Conservation (phyloP, 768 basidiomycete species). For the Termitomyces sp. region DNA sequence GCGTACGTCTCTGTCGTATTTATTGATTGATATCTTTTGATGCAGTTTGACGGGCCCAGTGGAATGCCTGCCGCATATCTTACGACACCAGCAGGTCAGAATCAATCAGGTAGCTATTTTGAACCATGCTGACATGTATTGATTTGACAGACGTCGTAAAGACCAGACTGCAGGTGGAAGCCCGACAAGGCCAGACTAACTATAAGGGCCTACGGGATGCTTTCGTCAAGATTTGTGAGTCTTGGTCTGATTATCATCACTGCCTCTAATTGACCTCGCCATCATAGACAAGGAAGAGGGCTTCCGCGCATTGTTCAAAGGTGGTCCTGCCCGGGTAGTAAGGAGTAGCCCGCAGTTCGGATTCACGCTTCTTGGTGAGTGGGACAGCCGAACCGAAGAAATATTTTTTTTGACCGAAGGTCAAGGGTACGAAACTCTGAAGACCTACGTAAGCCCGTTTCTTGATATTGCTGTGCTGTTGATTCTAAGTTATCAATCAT, state of each 20-base stretch:
- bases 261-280: constrained; percentile 14
- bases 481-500: constrained; percentile 8
- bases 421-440: constrained; percentile 46
- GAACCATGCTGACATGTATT: constrained; percentile 17
- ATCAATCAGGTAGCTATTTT: constrained; percentile 16
- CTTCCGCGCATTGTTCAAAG: constrained; percentile 87
- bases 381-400: constrained; percentile 1
- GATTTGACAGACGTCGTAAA: constrained; percentile 82
- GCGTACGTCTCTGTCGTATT: constrained; percentile 52
- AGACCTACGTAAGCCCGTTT: constrained; percentile 38
- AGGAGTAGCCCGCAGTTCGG: constrained; percentile 94
- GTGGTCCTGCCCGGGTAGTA: constrained; percentile 83
- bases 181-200: constrained; percentile 83
- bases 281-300: constrained; percentile 82
- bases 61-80: constrained; percentile 98
- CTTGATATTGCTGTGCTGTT: constrained; percentile 7
- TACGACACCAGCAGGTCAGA: constrained; percentile 83
- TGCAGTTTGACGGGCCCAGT: constrained; percentile 44
- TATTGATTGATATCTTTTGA: constrained; percentile 23
- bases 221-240: constrained; percentile 83
- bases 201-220: constrained; percentile 92
- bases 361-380: constrained; percentile 74
- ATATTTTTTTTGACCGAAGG: constrained; percentile 14
- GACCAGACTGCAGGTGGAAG: constrained; percentile 93
- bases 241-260: background rate